phyloP scores from a whole-genome alignment of 176 grass and related monocot genomes.

The Microstegium vimineum region DNA sequence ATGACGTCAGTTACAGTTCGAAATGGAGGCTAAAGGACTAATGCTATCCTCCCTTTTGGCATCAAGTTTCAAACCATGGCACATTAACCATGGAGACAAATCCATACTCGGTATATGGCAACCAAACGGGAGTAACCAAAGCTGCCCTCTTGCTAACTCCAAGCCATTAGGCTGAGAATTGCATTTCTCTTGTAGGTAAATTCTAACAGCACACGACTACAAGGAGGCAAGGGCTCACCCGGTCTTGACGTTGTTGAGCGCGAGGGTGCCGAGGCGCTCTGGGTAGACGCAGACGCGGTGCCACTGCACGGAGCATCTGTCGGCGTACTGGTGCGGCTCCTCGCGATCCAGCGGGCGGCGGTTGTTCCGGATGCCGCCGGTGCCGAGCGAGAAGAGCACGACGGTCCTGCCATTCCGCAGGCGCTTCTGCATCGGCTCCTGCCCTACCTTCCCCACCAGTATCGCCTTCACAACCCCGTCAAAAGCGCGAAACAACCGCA shows the following conservation, averaged over 20 bases:
- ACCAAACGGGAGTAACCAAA: slow-evolving; percentile 5
- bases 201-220: background rate
- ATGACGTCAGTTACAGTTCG: background rate
- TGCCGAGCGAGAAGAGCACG: slow-evolving; percentile 80
- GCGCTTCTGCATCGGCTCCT: slow-evolving; percentile 63
- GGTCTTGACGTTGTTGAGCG: slow-evolving; percentile 64
- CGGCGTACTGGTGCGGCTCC: slow-evolving; percentile 71
- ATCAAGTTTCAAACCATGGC: background rate
- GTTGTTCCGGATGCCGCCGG: slow-evolving; percentile 93
- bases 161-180: background rate
- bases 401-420: slow-evolving; percentile 53
- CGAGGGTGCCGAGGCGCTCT: slow-evolving; percentile 44
- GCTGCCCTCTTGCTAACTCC: background rate
- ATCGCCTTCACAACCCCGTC: slow-evolving; percentile 51
- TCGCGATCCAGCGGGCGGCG: slow-evolving; percentile 73
- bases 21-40: background rate
- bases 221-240: slow-evolving; percentile 44
- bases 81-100: background rate
- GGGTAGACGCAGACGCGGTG: slow-evolving; percentile 81
- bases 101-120: background rate
- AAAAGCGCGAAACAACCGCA: background rate
- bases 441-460: slow-evolving; percentile 83
- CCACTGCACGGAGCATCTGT: slow-evolving; percentile 88
- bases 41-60: background rate
- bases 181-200: background rate